Percentiles rank a stretch among this genome's conserved stretches.
Conservation (phyloP, 2,329 filamentous ascomycete genomes). For the Metarhizium album region DNA sequence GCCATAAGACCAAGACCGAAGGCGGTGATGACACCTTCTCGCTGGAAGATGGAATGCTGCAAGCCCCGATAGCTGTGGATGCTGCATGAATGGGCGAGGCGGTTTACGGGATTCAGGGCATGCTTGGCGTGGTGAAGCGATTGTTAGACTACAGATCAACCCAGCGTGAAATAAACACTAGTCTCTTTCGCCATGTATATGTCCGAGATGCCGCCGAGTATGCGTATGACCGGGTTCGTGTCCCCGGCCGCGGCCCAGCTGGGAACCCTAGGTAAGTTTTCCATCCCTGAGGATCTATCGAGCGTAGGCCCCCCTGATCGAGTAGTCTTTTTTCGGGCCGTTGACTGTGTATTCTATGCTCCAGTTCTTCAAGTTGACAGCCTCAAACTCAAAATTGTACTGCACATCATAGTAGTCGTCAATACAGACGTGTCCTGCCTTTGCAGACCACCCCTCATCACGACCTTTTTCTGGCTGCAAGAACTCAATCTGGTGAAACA, state of each 20-base stretch:
- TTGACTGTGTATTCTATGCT: slow-evolving; percentile 53
- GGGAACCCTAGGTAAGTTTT: neutral
- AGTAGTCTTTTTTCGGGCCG: slow-evolving; percentile 67
- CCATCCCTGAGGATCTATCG: slow-evolving; percentile 17
- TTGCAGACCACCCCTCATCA: slow-evolving; percentile 47
- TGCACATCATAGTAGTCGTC: slow-evolving; percentile 61
- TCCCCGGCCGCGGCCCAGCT: too few relatives aligned
- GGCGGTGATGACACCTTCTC: neutral
- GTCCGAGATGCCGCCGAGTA: neutral
- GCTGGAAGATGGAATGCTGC: neutral
- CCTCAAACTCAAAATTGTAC: slow-evolving; percentile 55
- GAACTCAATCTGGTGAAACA: slow-evolving; percentile 68
- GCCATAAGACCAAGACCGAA: neutral
- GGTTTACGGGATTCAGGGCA: too few relatives aligned
- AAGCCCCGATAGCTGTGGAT: neutral
- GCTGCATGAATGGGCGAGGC: neutral
- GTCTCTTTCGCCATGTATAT: neutral
- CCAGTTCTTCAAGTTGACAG: slow-evolving; percentile 47
- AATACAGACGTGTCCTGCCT: slow-evolving; percentile 58
- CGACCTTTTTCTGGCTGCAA: slow-evolving; percentile 21
- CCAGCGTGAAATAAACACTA: neutral
- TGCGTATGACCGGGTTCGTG: neutral
- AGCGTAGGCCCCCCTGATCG: slow-evolving; percentile 42
- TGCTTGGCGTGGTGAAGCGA: neutral
- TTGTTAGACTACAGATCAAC: neutral